phyloP scores from a whole-genome alignment of 495 filamentous ascomycete genomes.

The Neurospora sp. region DNA sequence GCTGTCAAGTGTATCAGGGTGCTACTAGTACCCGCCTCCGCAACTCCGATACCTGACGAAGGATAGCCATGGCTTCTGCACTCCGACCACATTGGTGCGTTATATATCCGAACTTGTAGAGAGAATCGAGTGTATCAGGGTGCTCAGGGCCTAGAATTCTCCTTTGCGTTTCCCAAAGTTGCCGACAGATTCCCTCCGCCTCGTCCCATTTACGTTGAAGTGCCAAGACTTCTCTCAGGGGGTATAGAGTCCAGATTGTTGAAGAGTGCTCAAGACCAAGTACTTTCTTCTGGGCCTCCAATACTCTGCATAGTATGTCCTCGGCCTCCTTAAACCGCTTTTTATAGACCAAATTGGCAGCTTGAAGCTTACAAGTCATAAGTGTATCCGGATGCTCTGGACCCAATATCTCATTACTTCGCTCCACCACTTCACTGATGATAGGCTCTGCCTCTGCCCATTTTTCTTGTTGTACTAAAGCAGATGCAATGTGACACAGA shows the following conservation, averaged over 20 bases:
- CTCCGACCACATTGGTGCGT: not conserved
- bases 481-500: accelerated
- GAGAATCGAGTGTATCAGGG: not conserved
- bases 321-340: not conserved
- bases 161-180: too few species aligned
- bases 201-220: not conserved
- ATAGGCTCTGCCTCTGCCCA: not conserved
- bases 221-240: not conserved
- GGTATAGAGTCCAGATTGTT: not conserved
- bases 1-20: too few species aligned
- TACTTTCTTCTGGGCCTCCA: not conserved
- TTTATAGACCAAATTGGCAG: not conserved
- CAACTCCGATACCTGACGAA: not conserved
- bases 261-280: not conserved
- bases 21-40: too few species aligned
- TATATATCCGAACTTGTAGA: not conserved
- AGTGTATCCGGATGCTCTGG: not conserved
- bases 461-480: not conserved
- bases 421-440: not conserved
- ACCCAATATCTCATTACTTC: not conserved
- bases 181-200: not conserved
- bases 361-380: not conserved
- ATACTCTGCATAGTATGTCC: not conserved
- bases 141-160: not conserved
- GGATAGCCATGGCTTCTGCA: not conserved